Base-by-base conservation (phyloP, 805 yeast genomes). In the Saturnispora serradocipensis region DNA sequence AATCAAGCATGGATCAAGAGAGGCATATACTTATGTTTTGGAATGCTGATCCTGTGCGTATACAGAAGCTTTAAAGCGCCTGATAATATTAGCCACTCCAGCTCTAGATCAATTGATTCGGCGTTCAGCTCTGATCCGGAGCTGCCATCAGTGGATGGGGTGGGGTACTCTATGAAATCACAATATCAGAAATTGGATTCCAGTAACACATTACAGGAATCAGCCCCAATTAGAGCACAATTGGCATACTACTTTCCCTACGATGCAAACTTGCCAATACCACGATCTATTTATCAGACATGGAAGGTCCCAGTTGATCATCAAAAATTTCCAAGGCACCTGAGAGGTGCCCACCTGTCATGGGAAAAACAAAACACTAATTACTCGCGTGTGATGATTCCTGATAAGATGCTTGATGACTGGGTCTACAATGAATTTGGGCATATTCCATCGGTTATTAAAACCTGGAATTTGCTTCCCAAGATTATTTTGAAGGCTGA, bases 211-310 rank as follows among this genome's bases (percentile, higher is more conserved):
- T 45, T 63, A 10, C 57, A 62, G 5, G 13, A 16, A 2, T 49
- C 52, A 13, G 52, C 64, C 4, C 54, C 68, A 8, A 51, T 74
- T 45, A 64, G 85, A 43, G 81, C 78, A 40, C 88, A 86, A 62
- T 72, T 90, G 55, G 74, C 84, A 18, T 80, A 67, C 62, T 77
- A 84, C 58, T 86, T 80, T 63, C 96, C 97, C 0, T 91, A 90
- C 67, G 84, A 84, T 54, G 71, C 81, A 1, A 53, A 69, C 4
- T 71, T 75, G 32, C 78, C 78, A 30, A 78, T 89, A 53, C 95
- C 97, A 0, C 85, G 82, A 20, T 78, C 78, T 57, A 80, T 91
- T 40, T 91, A 97, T 96, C 98, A 91, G 68, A 82, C 96, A 1
- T 91, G 97, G 97, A 91, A 89, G 67, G 81, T 76, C 46, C 80